phyloP scores from a whole-genome alignment of 2,329 filamentous ascomycete genomes.

The Scorias spongiosa region DNA sequence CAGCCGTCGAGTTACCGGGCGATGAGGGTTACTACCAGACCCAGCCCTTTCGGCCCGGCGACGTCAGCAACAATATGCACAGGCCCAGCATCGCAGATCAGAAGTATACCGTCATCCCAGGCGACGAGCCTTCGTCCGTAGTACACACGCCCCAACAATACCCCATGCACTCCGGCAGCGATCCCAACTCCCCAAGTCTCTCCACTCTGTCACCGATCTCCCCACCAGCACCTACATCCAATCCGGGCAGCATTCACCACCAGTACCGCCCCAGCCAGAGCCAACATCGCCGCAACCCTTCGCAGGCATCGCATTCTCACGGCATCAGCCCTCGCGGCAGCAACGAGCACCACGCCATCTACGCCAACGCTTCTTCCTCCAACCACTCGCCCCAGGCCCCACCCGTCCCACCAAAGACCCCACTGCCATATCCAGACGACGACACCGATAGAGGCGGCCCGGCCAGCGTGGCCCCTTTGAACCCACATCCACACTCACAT shows the following conservation, averaged over 20 bases:
- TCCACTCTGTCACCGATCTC: not conserved
- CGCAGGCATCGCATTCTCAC: conserved; percentile 4
- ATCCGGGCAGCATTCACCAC: conserved; percentile 3
- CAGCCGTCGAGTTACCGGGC: conserved; percentile 45
- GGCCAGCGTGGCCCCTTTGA: not conserved
- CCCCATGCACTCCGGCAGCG: conserved; percentile 8
- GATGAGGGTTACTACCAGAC: conserved; percentile 25
- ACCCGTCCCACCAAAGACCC: conserved; percentile 54
- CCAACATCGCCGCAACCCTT: conserved; percentile 3
- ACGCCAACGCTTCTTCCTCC: not conserved
- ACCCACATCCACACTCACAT: not conserved
- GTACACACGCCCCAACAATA: conserved; percentile 5
- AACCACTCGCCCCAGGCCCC: conserved; percentile 33
- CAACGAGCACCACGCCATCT: conserved; percentile 11
- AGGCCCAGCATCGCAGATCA: conserved; percentile 42
- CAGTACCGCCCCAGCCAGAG: conserved; percentile 9
- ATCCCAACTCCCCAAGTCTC: conserved; percentile 4
- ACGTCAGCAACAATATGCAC: conserved; percentile 26
- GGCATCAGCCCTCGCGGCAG: conserved; percentile 21
- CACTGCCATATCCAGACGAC: conserved; percentile 10
- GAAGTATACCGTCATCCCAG: conserved; percentile 49
- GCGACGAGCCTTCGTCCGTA: conserved; percentile 32
- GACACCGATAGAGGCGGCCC: not conserved
- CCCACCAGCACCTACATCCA: conserved; percentile 1
- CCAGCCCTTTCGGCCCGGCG: conserved; percentile 10